Evolutionary conservation across 2,329 filamentous ascomycete species (phyloP).

Genomic region (Arthrobotrys sphaeroides): DNA sequence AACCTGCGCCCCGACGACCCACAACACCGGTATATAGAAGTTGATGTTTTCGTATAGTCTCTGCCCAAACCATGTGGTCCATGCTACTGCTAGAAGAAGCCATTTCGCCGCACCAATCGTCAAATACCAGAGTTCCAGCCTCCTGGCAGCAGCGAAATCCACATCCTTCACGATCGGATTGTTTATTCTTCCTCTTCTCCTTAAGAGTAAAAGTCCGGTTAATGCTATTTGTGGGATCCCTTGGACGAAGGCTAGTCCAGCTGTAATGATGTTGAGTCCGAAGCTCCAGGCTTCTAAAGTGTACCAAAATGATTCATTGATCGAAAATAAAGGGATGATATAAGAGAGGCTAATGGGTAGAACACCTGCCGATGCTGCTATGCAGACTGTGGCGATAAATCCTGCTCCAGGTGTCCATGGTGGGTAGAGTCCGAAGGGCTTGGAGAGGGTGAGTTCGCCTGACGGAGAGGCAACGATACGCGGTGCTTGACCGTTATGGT

Average conservation of each 20-base stretch:
- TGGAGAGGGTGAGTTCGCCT: conserved; percentile 27
- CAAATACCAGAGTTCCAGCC: conserved; percentile 17
- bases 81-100: conserved; percentile 28
- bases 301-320: conserved; percentile 31
- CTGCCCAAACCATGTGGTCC: conserved; percentile 48
- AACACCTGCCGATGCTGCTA: conserved; percentile 8
- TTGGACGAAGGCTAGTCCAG: conserved; percentile 34
- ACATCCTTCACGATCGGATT: not conserved
- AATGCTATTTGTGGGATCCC: conserved; percentile 38
- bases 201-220: conserved; percentile 1
- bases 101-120: conserved; percentile 6
- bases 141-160: not conserved
- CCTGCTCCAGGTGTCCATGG: conserved; percentile 39
- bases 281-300: conserved; percentile 47
- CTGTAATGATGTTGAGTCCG: conserved; percentile 37
- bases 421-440: conserved; percentile 12
- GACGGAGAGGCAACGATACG: conserved; percentile 23
- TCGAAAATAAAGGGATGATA: conserved; percentile 30
- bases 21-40: conserved; percentile 45
- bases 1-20: conserved; percentile 43
- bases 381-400: conserved; percentile 19
- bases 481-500: conserved; percentile 22
- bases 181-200: not conserved
- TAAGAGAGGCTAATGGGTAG: conserved; percentile 39
- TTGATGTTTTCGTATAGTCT: conserved; percentile 48